Evolutionary conservation across 768 basidiomycete species (phyloP).

Genomic region (Lentinula guzmanii): DNA sequence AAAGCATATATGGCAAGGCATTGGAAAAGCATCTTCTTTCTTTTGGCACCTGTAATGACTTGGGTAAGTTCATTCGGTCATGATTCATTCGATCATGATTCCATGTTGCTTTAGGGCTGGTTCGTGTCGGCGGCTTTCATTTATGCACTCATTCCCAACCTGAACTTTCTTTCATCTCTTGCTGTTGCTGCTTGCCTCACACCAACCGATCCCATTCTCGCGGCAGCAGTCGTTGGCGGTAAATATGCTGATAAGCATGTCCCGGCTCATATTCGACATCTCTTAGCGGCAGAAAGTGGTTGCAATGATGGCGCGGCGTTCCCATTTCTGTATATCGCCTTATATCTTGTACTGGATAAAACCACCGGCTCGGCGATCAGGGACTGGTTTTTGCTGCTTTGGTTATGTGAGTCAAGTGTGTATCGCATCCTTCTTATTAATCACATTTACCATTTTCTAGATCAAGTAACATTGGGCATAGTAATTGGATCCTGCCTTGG

Average conservation of each 20-base stretch:
- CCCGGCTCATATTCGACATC: constrained; percentile 68
- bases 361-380: constrained; percentile 59
- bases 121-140: constrained; percentile 89
- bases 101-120: constrained; percentile 63
- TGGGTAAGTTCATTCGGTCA: constrained; percentile 41
- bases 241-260: constrained; percentile 99
- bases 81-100: constrained; percentile 7
- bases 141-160: constrained; percentile 83
- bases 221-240: constrained; percentile 88
- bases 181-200: constrained; percentile 91
- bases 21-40: constrained; percentile 83
- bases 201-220: constrained; percentile 91
- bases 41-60: constrained; percentile 79
- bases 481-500: constrained; percentile 74
- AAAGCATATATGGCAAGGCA: constrained; percentile 87
- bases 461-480: constrained; percentile 72
- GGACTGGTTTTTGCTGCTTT: constrained; percentile 85
- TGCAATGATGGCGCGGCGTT: constrained; percentile 98
- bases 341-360: constrained; percentile 79
- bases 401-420: constrained; percentile 62
- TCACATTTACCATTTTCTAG: constrained; percentile 29
- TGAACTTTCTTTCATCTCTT: constrained; percentile 85
- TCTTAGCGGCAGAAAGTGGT: constrained; percentile 73
- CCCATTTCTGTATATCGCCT: constrained; percentile 85
- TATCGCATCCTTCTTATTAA: background rate